Base-by-base conservation (phyloP, 352 stramenopile species). In the Thraustochytrium striatum region DNA sequence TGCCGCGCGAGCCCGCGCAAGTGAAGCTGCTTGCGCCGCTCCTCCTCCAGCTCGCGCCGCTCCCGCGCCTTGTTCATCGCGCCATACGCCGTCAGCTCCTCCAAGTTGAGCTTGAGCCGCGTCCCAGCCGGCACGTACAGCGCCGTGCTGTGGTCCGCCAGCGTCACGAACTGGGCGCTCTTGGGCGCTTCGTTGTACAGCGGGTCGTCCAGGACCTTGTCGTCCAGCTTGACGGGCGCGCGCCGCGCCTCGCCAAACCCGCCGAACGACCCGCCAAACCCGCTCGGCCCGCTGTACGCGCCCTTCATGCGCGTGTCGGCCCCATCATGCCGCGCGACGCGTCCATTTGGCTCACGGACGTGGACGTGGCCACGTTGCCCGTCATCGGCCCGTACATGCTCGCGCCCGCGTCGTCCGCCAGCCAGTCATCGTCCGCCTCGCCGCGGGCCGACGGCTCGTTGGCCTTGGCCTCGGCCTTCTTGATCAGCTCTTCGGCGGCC, bases 71-170 rank as follows among this genome's bases (percentile, higher is more conserved):
- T 75, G 65, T 25, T 19, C n/a, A 25, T 43, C 16, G 65, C 65
- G 30, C 65, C 65, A 68, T 58, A 75, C 9, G 38, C 28, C 32
- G 72, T 61, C 19, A 83, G 52, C 21, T 79, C 78, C 30, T 70
- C 39, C 8, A 83, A 8, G 21, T 82, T 69, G 3, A 83, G 50
- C 65, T 82, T 83, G 43, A 83, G 53, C 13, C 78, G 25, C 28
- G 62, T 72, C 11, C 78, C 78, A 28, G 78, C 47, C 43, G 38
- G 13, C 16, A 83, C 19, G 21, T 82, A 16, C 13, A 83, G 72
- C 21, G 78, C 78, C 9, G 78, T 83, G 36, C 69, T 82, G 21
- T 75, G 70, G 43, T 83, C 78, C 68, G 78, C 82, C 9, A 83
- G 65, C 30, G 78, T 83, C 39, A 62, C 72, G 44, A 83, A 83